A percentile compares a stretch with the other conserved stretches of the same genome.
Conservation (phyloP, 306 rosid species). For the Cicer bijugum region DNA sequence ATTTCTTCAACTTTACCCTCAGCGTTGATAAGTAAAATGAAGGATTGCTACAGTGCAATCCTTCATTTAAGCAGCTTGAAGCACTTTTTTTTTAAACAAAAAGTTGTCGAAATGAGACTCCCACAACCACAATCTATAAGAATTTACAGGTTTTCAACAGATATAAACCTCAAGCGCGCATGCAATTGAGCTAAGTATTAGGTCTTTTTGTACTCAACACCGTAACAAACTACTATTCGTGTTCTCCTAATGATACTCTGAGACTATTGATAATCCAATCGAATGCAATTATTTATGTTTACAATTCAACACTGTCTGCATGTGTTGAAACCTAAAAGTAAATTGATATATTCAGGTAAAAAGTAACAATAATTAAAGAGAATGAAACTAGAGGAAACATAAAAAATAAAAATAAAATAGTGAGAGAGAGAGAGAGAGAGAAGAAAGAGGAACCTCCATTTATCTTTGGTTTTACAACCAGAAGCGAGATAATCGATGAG, state of each 20-base stretch:
- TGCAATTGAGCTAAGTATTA: neutral
- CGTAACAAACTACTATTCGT: neutral
- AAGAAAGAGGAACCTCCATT: conserved; percentile 67
- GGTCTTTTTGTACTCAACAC: neutral
- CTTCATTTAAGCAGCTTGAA: neutral
- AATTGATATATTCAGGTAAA: neutral
- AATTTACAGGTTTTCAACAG: neutral
- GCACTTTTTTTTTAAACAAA: neutral
- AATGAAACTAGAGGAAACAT: neutral
- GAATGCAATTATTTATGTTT: neutral
- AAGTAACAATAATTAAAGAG: neutral
- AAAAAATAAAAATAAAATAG: neutral
- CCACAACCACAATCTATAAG: neutral
- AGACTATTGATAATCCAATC: conserved; percentile 7
- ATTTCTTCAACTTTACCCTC: neutral
- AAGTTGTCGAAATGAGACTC: neutral
- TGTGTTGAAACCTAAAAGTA: neutral
- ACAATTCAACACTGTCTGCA: neutral
- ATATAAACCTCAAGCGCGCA: conserved; percentile 4
- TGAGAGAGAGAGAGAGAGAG: neutral
- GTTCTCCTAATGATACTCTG: neutral
- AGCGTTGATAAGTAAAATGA: neutral
- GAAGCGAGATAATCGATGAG: conserved; percentile 84
- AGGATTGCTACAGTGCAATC: neutral
- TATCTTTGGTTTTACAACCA: conserved; percentile 73